Conservation (phyloP, 2,329 filamentous ascomycete species). For the Trichothecium roseum region DNA sequence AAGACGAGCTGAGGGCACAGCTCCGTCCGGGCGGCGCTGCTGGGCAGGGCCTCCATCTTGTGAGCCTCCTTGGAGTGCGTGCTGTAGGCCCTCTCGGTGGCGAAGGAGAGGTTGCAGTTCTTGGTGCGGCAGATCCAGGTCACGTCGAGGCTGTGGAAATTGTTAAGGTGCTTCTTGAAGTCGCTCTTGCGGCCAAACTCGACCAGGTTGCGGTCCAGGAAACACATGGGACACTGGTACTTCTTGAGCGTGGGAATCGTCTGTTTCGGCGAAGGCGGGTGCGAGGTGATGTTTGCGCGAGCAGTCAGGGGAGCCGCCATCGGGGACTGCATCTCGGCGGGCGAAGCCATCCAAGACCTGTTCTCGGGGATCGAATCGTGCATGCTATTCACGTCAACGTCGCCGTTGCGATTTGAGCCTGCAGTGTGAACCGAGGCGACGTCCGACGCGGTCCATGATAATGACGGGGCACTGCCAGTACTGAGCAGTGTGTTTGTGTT, state of each 20-base stretch:
- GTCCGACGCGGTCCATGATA: conserved; percentile 30
- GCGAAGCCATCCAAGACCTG: conserved; percentile 29
- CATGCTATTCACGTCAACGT: conserved; percentile 21
- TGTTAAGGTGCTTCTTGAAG: conserved; percentile 38
- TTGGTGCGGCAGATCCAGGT: conserved; percentile 32
- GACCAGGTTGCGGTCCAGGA: conserved; percentile 32
- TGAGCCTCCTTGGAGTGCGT: conserved; percentile 32
- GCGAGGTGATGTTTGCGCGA: conserved; percentile 18
- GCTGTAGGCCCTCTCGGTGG: conserved; percentile 33
- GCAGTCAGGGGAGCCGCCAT: conserved; percentile 16
- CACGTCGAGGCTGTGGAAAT: conserved; percentile 32
- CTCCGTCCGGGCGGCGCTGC: conserved; percentile 28
- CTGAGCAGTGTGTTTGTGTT: conserved; percentile 25
- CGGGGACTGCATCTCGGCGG: conserved; percentile 24
- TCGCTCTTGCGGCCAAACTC: conserved; percentile 36
- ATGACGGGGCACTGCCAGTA: conserved; percentile 27
- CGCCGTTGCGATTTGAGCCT: conserved; percentile 21
- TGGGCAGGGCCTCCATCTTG: conserved; percentile 28
- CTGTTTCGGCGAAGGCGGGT: conserved; percentile 24
- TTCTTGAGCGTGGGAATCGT: conserved; percentile 27
- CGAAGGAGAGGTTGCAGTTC: conserved; percentile 30
- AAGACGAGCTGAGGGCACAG: conserved; percentile 33
- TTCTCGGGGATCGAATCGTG: conserved; percentile 20
- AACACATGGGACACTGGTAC: conserved; percentile 35
- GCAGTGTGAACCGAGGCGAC: conserved; percentile 25